phyloP scores from a whole-genome alignment of 2,329 filamentous ascomycete genomes.

The Fusarium luffae region DNA sequence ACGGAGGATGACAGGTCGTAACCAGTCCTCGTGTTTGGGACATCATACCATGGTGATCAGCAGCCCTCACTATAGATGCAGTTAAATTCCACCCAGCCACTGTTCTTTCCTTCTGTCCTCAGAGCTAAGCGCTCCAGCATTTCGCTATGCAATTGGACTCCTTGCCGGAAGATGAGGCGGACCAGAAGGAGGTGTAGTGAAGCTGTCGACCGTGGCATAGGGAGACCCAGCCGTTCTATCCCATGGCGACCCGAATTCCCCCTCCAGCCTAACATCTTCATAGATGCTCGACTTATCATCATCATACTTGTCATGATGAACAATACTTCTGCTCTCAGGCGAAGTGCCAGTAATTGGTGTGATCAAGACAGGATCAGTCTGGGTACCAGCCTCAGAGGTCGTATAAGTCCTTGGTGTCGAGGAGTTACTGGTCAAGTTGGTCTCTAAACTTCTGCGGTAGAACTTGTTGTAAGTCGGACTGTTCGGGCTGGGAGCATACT shows the following conservation, averaged over 20 bases:
- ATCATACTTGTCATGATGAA: not conserved
- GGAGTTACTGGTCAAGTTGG: conserved; percentile 27
- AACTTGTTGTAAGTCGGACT: conserved; percentile 53
- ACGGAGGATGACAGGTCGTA: not conserved
- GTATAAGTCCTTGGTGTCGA: conserved; percentile 35
- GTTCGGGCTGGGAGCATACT: conserved; percentile 51
- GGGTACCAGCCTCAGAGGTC: conserved; percentile 45
- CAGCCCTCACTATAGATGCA: not conserved
- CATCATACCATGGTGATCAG: not conserved
- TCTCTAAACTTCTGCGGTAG: conserved; percentile 47
- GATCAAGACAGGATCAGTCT: conserved; percentile 41
- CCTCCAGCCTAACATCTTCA: conserved; percentile 21
- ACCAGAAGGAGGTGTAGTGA: conserved; percentile 2
- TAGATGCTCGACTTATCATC: conserved; percentile 27
- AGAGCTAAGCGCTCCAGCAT: not conserved
- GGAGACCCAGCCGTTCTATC: conserved; percentile 5
- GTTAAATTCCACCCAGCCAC: no score
- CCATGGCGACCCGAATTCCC: not conserved
- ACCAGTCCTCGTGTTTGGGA: not conserved
- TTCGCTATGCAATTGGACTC: not conserved
- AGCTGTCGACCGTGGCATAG: not conserved
- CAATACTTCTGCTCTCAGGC: not conserved
- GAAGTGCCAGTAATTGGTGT: conserved; percentile 13
- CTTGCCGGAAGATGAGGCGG: conserved; percentile 30
- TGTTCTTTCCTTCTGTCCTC: rapidly evolving